phyloP scores from a whole-genome alignment of 306 rosid species.

The Hippophae gyantsensis region DNA sequence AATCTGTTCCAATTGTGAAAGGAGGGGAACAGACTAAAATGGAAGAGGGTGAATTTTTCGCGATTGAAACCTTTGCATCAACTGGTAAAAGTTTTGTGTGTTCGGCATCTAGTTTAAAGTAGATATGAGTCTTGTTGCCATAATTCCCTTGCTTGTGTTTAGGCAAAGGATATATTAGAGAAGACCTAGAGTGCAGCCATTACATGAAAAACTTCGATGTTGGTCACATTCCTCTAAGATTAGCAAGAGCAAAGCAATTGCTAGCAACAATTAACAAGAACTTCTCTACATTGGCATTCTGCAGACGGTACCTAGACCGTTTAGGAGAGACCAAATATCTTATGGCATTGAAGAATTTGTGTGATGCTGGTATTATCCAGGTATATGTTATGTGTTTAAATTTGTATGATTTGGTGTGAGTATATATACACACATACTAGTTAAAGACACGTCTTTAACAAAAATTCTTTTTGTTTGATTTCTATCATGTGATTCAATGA shows the following conservation, averaged over 20 bases:
- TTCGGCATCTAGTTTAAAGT: slow-evolving; percentile 11
- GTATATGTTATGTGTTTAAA: slow-evolving; percentile 25
- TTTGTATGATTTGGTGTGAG: too few relatives aligned
- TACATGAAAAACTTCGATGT: slow-evolving; percentile 90
- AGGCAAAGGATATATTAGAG: slow-evolving; percentile 94
- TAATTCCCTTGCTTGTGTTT: slow-evolving; percentile 22
- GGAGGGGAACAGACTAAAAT: slow-evolving; percentile 98
- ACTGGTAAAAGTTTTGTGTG: slow-evolving; percentile 50
- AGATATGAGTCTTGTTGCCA: slow-evolving; percentile 6
- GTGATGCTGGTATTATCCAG: slow-evolving; percentile 83
- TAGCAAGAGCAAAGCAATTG: slow-evolving; percentile 89
- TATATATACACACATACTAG: too few relatives aligned
- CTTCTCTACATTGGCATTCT: slow-evolving; percentile 92
- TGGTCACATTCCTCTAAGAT: slow-evolving; percentile 84
- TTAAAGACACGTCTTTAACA: too few relatives aligned
- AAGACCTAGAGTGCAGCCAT: slow-evolving; percentile 98
- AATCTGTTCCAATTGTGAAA: slow-evolving; percentile 90
- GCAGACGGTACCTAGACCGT: slow-evolving; percentile 87
- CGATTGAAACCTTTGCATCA: slow-evolving; percentile 91
- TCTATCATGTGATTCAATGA: too few relatives aligned
- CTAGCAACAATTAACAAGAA: slow-evolving; percentile 77
- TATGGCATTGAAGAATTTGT: slow-evolving; percentile 85
- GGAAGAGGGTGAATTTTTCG: slow-evolving; percentile 99
- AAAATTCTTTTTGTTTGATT: too few relatives aligned
- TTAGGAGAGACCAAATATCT: slow-evolving; percentile 91